A percentile compares a stretch with the other conserved stretches of the same genome.
Evolutionary conservation across 2,329 filamentous ascomycete genomes (phyloP).

Genomic region (Cladosporium sp.): DNA sequence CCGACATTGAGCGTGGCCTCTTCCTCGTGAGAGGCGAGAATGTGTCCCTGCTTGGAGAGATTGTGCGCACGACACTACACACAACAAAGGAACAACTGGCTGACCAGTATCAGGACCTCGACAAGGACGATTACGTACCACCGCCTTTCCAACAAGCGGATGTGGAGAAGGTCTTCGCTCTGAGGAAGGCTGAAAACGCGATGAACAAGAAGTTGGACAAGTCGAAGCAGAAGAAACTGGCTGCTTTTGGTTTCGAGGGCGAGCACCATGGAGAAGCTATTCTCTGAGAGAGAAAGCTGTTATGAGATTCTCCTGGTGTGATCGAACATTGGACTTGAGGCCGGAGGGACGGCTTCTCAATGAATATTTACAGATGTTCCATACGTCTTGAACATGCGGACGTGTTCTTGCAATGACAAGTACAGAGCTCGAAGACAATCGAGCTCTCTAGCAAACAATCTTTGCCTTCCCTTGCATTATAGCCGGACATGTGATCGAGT

Average conservation of each 20-base stretch:
- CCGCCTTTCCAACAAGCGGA: slow-evolving; percentile 61
- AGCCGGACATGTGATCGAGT: no score
- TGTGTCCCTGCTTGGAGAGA: slow-evolving; percentile 89
- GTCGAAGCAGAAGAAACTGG: slow-evolving; percentile 62
- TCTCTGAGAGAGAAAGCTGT: slow-evolving; percentile 42
- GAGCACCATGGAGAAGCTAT: slow-evolving; percentile 73
- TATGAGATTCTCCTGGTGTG: background rate
- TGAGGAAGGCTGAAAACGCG: slow-evolving; percentile 66
- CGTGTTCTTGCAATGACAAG: slow-evolving; percentile 15
- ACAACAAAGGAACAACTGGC: background rate
- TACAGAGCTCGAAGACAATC: no score
- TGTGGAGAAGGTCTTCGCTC: slow-evolving; percentile 60
- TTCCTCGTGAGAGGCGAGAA: slow-evolving; percentile 95
- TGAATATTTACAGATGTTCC: slow-evolving; percentile 18
- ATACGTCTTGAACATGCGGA: slow-evolving; percentile 34
- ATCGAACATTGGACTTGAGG: background rate
- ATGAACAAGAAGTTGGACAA: slow-evolving; percentile 69
- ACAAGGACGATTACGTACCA: slow-evolving; percentile 86
- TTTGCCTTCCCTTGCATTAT: no score
- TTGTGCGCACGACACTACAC: slow-evolving; percentile 42
- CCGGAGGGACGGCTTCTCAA: slow-evolving; percentile 1
- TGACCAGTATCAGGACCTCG: slow-evolving; percentile 59
- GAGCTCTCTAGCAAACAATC: no score
- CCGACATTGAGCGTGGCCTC: slow-evolving; percentile 77
- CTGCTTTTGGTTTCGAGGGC: slow-evolving; percentile 77